Conservation (phyloP, 192 early-diverging fungal species). For the Umbelopsis vinacea region DNA sequence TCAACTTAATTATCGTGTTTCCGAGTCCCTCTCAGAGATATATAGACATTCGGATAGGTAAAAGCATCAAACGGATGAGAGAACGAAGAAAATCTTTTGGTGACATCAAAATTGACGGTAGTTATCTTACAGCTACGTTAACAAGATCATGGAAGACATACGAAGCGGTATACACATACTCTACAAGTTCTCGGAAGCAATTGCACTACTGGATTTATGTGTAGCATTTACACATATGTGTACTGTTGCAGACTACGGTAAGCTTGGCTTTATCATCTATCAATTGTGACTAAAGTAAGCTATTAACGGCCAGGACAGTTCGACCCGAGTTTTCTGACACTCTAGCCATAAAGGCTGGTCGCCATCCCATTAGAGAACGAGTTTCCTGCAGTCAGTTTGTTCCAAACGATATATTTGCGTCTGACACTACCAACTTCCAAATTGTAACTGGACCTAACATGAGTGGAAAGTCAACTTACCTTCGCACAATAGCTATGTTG, state of each 20-base stretch:
- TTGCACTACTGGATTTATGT: conserved; percentile 83
- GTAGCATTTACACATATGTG: conserved; percentile 73
- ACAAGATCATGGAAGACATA: conserved; percentile 44
- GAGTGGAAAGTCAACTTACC: conserved; percentile 89
- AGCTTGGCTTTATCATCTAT: background rate
- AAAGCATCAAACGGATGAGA: background rate
- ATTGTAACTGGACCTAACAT: conserved; percentile 92
- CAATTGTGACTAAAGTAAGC: background rate
- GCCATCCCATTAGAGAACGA: conserved; percentile 77
- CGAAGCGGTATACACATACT: conserved; percentile 61
- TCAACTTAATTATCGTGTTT: conserved; percentile 80
- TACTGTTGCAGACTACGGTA: conserved; percentile 58
- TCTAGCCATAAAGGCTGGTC: conserved; percentile 72
- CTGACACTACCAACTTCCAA: conserved; percentile 61
- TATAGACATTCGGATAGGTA: conserved; percentile 82
- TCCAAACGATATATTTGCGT: conserved; percentile 73
- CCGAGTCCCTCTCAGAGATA: conserved; percentile 83
- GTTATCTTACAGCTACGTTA: conserved; percentile 17
- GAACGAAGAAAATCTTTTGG: background rate
- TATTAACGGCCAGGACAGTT: conserved; percentile 36
- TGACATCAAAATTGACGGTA: background rate
- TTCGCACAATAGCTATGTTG: conserved; percentile 79
- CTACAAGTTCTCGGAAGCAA: conserved; percentile 73
- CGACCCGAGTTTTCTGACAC: conserved; percentile 82
- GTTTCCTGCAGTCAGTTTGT: conserved; percentile 54